Evolutionary conservation across 345 rosid genomes (phyloP), one percentile per base, ranked within the genome.

Genomic region (Salix exigua): DNA sequence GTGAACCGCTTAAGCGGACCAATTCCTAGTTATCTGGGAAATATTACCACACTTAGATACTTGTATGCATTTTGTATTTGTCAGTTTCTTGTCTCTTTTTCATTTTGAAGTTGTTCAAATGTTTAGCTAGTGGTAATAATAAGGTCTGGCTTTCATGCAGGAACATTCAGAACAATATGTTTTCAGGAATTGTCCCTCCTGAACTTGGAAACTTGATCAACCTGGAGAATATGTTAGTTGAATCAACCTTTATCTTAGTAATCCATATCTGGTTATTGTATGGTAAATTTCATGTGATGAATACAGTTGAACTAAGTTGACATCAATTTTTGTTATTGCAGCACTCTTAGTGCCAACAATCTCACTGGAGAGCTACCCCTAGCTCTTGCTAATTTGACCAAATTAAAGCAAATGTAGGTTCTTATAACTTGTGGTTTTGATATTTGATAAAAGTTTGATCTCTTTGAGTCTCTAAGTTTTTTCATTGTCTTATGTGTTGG

Each of bases 181-280:
- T 89, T 77, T 82, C 83, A 16, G 92, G 92, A 61, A 46, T 65
- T 21, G 65, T 89, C 89, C 93, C 55, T n/a, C 35, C 73, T n/a
- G 82, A 82, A 75, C 78, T 88, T 16, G 88, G 88, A 69, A 79
- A 78, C 55, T 71, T 88, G 74, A 77, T 83, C 67, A 82, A 85
- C 75, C 79, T 89, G 80, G 68, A 75, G 69, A 77, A 70, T 72
- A 66, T 89, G 93, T 89, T 80, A 83, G 93, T 58, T 37, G 28
- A 28, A 46, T 48, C 12, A 33, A 40, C 30, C 64, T 44, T 33
- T 61, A 16, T 13, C 1, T 17, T n/a, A 21, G 69, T 21, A 66
- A 30, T 25, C 11, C 19, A 0, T 38, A 10, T 48, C n/a, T 51
- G 4, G 14, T 48, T 46, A 46, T 46, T 46, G 17, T 13, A 46